phyloP scores from a whole-genome alignment of 768 basidiomycete species.

The Lentinula sp. region DNA sequence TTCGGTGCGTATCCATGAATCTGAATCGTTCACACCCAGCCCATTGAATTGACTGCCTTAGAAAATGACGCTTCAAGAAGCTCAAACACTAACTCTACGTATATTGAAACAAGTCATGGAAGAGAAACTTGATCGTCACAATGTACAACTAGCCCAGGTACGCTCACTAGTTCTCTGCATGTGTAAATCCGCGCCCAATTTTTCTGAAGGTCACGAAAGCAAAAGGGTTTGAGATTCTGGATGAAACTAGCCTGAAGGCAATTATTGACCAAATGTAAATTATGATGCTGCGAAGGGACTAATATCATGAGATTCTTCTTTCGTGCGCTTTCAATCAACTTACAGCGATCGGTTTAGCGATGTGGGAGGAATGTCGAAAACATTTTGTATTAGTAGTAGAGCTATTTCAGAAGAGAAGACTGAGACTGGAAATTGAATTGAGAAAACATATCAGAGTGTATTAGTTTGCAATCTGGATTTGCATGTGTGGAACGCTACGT shows the following conservation, averaged over 20 bases:
- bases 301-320: too few species aligned
- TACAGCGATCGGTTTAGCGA: too few species aligned
- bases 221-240: conserved; percentile 86
- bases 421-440: too few species aligned
- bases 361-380: too few species aligned
- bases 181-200: not conserved
- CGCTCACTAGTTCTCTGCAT: conserved; percentile 13
- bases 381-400: too few species aligned
- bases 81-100: conserved; percentile 77
- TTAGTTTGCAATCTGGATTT: too few species aligned
- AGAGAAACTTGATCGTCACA: conserved; percentile 98
- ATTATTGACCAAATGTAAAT: conserved; percentile 75
- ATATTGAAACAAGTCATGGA: conserved; percentile 99
- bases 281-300: not conserved
- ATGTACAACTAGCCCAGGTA: conserved; percentile 95
- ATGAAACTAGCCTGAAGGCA: conserved; percentile 73
- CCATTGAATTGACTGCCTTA: conserved; percentile 24
- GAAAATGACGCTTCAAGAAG: conserved; percentile 90
- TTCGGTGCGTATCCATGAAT: conserved; percentile 45
- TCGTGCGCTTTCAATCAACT: too few species aligned
- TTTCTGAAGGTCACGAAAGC: conserved; percentile 62
- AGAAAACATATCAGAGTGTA: too few species aligned
- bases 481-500: too few species aligned
- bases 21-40: not conserved
- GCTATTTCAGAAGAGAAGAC: too few species aligned